Conservation (phyloP, 2,329 filamentous ascomycete species). For the Calonectria montana region DNA sequence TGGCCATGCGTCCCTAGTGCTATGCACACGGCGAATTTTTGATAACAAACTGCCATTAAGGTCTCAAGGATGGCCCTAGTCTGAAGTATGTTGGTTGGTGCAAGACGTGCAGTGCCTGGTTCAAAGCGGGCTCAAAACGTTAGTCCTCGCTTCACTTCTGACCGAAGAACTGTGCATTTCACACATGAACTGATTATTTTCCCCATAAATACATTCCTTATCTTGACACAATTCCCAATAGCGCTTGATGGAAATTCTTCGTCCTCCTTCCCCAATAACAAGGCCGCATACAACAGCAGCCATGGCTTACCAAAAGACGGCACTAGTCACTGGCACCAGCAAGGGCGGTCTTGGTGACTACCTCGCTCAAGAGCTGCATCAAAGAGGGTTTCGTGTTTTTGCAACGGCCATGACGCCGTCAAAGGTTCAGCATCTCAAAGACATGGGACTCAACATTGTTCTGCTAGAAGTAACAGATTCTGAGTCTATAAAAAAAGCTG, state of each 20-base stretch:
- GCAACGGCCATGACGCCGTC: conserved; percentile 52
- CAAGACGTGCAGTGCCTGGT: neutral
- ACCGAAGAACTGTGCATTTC: neutral
- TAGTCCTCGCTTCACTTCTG: neutral
- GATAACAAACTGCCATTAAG: neutral
- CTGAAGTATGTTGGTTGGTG: neutral
- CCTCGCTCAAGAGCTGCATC: conserved; percentile 52
- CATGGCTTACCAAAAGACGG: conserved; percentile 31
- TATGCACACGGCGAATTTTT: neutral
- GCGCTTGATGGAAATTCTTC: neutral
- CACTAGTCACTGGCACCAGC: conserved; percentile 54
- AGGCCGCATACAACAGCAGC: neutral
- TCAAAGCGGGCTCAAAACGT: neutral
- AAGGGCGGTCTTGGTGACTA: conserved; percentile 54
- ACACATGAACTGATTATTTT: neutral
- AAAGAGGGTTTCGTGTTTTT: conserved; percentile 51
- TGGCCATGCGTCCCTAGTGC: neutral
- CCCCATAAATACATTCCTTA: neutral
- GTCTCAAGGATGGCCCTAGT: neutral
- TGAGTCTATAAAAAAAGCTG: conserved; percentile 47
- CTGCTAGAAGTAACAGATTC: conserved; percentile 54
- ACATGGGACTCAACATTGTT: conserved; percentile 51
- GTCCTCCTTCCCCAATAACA: neutral
- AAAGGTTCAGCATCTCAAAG: conserved; percentile 46
- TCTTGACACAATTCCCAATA: neutral